Evolutionary conservation across 2,329 filamentous ascomycete genomes (phyloP).

Genomic region (Penicillium palitans): DNA sequence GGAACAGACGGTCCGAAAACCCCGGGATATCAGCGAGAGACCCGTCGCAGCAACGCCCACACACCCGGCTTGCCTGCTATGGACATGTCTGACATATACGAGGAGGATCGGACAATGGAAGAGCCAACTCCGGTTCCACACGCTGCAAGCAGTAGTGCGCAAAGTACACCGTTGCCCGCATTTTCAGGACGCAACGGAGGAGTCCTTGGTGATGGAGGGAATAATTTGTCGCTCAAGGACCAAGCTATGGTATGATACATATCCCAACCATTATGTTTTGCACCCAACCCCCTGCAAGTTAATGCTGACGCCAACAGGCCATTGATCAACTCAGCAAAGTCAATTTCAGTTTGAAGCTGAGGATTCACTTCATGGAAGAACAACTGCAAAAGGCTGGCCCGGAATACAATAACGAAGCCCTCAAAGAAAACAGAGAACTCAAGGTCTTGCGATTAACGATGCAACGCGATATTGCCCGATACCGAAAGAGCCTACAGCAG

Average conservation of each 20-base stretch:
- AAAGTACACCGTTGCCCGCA: constrained; percentile 77
- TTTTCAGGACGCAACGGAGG: constrained; percentile 65
- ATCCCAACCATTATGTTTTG: neutral
- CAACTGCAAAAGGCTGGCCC: constrained; percentile 82
- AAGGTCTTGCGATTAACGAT: constrained; percentile 91
- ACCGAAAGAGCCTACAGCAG: constrained; percentile 77
- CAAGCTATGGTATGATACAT: constrained; percentile 71
- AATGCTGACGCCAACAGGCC: constrained; percentile 46
- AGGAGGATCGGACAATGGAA: constrained; percentile 62
- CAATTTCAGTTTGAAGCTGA: constrained; percentile 94
- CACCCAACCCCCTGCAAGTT: neutral
- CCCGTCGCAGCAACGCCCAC: constrained; percentile 66
- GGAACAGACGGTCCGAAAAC: constrained; percentile 61
- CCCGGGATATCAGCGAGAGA: constrained; percentile 63
- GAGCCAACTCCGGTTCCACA: constrained; percentile 75
- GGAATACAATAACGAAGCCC: constrained; percentile 81
- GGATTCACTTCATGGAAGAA: constrained; percentile 95
- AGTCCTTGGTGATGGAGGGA: constrained; percentile 73
- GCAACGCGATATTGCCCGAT: constrained; percentile 80
- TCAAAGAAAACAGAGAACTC: constrained; percentile 93
- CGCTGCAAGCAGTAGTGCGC: constrained; percentile 73
- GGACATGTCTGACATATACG: constrained; percentile 68
- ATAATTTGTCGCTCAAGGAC: constrained; percentile 86
- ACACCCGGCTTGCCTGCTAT: constrained; percentile 72
- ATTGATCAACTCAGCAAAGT: constrained; percentile 98